Evolutionary conservation across 495 filamentous ascomycete genomes (phyloP), one percentile per base, ranked within the genome.

Genomic region (Jackrogersella minutella): DNA sequence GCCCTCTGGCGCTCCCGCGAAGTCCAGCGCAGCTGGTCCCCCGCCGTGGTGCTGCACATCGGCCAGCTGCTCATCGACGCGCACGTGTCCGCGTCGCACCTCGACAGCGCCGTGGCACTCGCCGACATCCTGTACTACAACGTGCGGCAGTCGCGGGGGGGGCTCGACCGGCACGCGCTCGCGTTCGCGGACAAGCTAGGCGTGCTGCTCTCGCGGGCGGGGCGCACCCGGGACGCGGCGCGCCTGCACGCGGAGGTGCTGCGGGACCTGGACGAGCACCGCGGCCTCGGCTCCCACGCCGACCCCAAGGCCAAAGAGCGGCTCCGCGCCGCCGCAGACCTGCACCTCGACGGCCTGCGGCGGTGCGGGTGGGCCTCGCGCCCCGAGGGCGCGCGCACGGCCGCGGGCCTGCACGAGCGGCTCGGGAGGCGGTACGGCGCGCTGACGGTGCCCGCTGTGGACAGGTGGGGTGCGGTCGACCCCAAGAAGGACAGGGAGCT

Each of bases 41-140:
- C 80, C 1, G 73, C 74, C 7, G 80, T 80, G 1, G 83, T 89
- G 22, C 78, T 88, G 10, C 78, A 76, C 65, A 82, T 88, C 37
- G 86, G 86, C 2, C 78, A 80, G n/a, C 77, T 82, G 5, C 79
- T 87, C 26, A 83, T 88, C 21, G 81, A 88, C 70, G 84, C 84
- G 0, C 82, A 83, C 33, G 85, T 84, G 66, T 81, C 79, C 17
- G 78, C 78, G 16, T 79, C 79, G 22, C 72, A 76, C 57, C 37
- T 61, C 24, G 59, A 73, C 9, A 74, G 74, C 2, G 83, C 86
- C 17, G 84, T 85, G 58, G 79, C 81, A 16, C 78, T 89, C 0
- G 82, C 82, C 70, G 83, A 86, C 49, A 83, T 82, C 66, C 85
- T 89, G 63, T 85, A 82, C 73, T 88, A 89, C 76, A 89, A 89